These are phyloP conservation scores for Agrocybe praecox DNA, from an alignment of 768 basidiomycete genomes.

Conservation along the genomic window DNA sequence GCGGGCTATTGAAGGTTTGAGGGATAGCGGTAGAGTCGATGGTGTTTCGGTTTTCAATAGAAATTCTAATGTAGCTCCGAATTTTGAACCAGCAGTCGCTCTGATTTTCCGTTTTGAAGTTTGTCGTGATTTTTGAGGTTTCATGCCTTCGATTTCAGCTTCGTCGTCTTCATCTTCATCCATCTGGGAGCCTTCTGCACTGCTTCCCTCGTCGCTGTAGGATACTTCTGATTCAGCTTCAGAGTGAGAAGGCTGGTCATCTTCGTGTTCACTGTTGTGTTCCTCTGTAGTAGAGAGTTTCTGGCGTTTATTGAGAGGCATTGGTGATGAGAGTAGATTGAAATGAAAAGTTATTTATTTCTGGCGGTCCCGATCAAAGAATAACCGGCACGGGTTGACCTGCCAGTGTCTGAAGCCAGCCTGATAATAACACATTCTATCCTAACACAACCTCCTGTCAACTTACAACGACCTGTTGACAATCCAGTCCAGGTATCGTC, in stretches of 20 bases:
- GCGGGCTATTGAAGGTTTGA: conserved; percentile 72
- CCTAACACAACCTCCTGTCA: not conserved
- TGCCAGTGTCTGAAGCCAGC: not conserved
- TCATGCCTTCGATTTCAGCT: conserved; percentile 62
- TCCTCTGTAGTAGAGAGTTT: conserved; percentile 40
- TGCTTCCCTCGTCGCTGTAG: conserved; percentile 23
- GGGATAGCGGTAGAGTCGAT: conserved; percentile 70
- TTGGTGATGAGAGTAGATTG: conserved; percentile 21
- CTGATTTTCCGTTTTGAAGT: conserved; percentile 83
- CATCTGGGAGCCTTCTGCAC: conserved; percentile 12
- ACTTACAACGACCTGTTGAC: not conserved
- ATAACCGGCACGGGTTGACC: not conserved
- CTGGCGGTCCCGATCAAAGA: conserved; percentile 15
- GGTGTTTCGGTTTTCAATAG: conserved; percentile 74
- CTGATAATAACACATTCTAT: not conserved
- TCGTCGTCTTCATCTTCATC: conserved; percentile 63
- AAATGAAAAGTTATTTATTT: conserved; percentile 2
- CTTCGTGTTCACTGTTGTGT: conserved; percentile 22
- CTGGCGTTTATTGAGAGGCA: conserved; percentile 58
- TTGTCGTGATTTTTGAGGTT: conserved; percentile 70
- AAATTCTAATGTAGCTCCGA: conserved; percentile 74
- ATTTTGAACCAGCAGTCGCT: conserved; percentile 73
- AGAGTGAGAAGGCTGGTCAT: conserved; percentile 15
- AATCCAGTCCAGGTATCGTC: not conserved
- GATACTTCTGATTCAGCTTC: conserved; percentile 18